Percentiles rank a stretch among this genome's conserved stretches.
Conservation (phyloP, 176 grass and related monocot genomes). For the Avena insularis region DNA sequence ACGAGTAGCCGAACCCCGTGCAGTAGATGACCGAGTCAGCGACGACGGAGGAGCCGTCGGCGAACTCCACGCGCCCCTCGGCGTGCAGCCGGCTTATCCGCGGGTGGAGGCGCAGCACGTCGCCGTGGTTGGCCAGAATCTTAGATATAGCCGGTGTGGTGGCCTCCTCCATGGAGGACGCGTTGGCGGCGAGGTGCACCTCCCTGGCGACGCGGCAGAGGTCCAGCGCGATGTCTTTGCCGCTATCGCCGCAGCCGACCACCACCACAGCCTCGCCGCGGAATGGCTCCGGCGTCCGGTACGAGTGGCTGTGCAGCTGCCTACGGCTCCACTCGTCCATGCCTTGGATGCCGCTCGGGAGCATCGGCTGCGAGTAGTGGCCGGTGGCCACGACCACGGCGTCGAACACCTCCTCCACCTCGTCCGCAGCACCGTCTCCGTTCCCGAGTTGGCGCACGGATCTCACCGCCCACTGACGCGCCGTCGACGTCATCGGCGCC, state of each 20-base stretch:
- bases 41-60: neutral
- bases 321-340: neutral
- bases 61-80: neutral
- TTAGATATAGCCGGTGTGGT: neutral
- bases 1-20: constrained; percentile 3
- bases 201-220: neutral
- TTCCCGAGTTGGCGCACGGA: neutral
- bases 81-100: neutral
- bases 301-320: constrained; percentile 5
- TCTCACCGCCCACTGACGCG: neutral
- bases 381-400: neutral
- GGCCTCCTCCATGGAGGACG: neutral
- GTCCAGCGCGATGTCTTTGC: constrained; percentile 2
- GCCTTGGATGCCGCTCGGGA: neutral
- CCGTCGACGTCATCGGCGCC: neutral
- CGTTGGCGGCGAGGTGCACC: neutral
- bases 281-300: neutral
- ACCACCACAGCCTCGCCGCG: neutral
- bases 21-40: neutral
- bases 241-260: neutral
- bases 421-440: neutral
- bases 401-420: neutral
- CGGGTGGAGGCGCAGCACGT: neutral
- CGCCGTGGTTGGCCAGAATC: neutral
- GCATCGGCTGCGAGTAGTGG: constrained; percentile 5